Evolutionary conservation across 345 rosid species (phyloP).

Genomic region (Camelina sativa): DNA sequence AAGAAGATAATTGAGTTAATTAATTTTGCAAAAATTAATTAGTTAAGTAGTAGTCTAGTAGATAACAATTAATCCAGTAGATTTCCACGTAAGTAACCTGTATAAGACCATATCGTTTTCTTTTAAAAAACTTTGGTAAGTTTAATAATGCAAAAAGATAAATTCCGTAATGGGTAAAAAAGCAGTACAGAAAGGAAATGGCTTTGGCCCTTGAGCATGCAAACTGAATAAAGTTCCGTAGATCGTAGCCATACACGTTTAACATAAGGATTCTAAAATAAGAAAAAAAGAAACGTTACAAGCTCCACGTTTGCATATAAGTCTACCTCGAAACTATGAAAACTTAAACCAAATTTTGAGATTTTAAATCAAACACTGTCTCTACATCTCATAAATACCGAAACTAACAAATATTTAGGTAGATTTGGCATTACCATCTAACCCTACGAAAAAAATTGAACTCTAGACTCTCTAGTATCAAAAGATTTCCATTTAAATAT

Average conservation of each 20-base stretch:
- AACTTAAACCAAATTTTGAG: not conserved
- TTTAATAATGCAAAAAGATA: slow-evolving; percentile 12
- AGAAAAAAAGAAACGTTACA: slow-evolving; percentile 9
- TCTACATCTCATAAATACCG: not conserved
- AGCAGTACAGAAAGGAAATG: slow-evolving; percentile 13
- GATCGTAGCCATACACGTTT: slow-evolving; percentile 40
- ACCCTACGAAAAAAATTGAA: slow-evolving; percentile 3
- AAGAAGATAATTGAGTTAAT: no score
- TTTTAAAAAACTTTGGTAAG: not conserved
- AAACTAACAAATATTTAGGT: slow-evolving; percentile 15
- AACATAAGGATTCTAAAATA: slow-evolving; percentile 10
- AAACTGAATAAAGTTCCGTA: slow-evolving; percentile 11
- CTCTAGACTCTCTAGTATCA: not conserved
- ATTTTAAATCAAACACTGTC: slow-evolving; percentile 7
- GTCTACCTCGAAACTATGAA: slow-evolving; percentile 20
- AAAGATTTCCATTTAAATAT: not conserved
- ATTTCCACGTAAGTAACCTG: not conserved
- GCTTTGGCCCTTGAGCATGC: slow-evolving; percentile 25
- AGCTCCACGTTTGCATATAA: slow-evolving; percentile 32
- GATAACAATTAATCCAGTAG: not conserved
- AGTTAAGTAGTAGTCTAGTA: not conserved
- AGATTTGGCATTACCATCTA: slow-evolving; percentile 11
- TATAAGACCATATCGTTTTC: not conserved
- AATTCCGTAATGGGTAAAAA: slow-evolving; percentile 12
- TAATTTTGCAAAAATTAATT: no score